Conservation (phyloP, 495 filamentous ascomycete genomes). For the Tuber calosporum region DNA sequence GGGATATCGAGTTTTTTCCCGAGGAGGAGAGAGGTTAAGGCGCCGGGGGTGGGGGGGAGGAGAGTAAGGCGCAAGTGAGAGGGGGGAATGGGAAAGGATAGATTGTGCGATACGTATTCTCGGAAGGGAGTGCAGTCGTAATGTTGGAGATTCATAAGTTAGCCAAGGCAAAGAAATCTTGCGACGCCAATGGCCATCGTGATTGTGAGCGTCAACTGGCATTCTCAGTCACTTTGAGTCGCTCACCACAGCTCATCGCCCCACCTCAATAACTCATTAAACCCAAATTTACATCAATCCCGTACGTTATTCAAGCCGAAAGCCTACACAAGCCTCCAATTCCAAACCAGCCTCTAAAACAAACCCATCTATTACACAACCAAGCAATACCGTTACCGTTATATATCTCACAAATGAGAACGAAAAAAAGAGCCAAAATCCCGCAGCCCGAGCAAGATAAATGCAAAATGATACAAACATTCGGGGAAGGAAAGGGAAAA, state of each 20-base stretch:
- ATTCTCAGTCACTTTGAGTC: neutral
- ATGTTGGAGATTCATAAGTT: neutral
- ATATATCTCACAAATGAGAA: neutral
- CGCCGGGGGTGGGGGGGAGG: slow-evolving; percentile 13
- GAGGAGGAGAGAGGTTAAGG: slow-evolving; percentile 9
- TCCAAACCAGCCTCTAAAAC: neutral
- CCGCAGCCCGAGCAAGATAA: neutral
- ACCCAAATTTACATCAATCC: neutral
- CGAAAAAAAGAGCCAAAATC: neutral
- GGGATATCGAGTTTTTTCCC: slow-evolving; percentile 50
- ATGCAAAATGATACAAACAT: neutral
- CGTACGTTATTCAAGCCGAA: neutral
- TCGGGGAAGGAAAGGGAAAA: neutral
- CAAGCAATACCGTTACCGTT: neutral
- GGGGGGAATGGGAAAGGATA: slow-evolving; percentile 39
- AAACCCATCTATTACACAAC: neutral
- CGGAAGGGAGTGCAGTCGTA: neutral
- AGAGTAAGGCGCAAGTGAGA: neutral
- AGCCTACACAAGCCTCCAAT: neutral
- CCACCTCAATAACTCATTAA: neutral
- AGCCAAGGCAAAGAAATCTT: neutral
- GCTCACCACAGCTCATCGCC: neutral
- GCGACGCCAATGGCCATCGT: neutral
- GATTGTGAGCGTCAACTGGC: neutral
- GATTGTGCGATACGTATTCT: slow-evolving; percentile 12